Conservation (phyloP, 352 stramenopile species). For the Aphanomyces cochlioides region DNA sequence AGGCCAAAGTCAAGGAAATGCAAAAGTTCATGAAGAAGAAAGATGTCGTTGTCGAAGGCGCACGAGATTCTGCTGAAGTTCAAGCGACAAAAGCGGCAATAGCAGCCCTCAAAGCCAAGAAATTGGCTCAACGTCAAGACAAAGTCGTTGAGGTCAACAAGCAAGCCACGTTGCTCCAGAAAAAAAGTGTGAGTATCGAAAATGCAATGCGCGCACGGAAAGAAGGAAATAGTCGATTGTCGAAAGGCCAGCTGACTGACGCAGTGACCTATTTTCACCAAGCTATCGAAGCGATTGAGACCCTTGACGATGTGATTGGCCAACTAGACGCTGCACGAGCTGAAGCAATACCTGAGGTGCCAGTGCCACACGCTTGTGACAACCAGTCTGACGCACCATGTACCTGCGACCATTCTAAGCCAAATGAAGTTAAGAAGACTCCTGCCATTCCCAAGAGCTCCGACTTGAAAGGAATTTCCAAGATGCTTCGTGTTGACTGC, state of each 20-base stretch:
- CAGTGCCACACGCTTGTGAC: background rate
- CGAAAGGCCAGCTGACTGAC: constrained; percentile 2
- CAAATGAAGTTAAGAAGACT: background rate
- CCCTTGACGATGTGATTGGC: constrained; percentile 19
- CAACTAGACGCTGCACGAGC: constrained; percentile 4
- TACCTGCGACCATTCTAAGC: background rate
- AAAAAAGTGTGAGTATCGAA: constrained; percentile 24
- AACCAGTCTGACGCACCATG: background rate
- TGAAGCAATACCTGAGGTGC: constrained; percentile 7
- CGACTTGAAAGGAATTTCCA: constrained; percentile 26
- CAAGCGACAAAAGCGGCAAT: constrained; percentile 18
- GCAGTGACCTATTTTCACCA: constrained; percentile 2
- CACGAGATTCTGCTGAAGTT: constrained; percentile 25
- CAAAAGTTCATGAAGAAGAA: constrained; percentile 30
- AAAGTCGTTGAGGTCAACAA: constrained; percentile 11
- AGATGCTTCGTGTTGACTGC: constrained; percentile 25
- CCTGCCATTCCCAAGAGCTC: constrained; percentile 22
- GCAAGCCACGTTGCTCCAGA: constrained; percentile 6
- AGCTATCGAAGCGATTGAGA: background rate
- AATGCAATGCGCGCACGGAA: constrained; percentile 14
- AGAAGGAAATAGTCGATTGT: constrained; percentile 1
- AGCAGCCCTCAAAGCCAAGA: constrained; percentile 26
- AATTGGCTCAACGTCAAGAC: background rate
- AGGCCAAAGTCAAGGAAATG: constrained; percentile 16
- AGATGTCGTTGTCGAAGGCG: constrained; percentile 16